These are phyloP conservation scores for Spizellomyces punctatus DNA, from an alignment of 192 early-diverging fungal species.

Conservation along the genomic window DNA sequence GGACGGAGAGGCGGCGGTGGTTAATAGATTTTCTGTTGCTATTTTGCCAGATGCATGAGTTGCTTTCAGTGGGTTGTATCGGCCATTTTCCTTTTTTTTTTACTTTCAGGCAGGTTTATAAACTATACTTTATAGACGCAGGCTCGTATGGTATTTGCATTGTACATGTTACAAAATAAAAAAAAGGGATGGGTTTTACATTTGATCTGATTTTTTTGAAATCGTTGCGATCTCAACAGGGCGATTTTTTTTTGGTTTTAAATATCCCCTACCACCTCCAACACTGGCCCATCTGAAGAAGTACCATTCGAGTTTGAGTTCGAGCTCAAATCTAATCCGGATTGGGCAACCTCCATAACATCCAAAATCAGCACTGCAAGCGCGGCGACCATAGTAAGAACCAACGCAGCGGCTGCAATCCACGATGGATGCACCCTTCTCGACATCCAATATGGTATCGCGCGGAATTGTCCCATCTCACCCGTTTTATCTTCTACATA, in stretches of 20 bases:
- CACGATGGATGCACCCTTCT: slow-evolving; percentile 31
- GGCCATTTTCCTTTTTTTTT: too few species aligned
- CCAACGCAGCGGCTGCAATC: slow-evolving; percentile 34
- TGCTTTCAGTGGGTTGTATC: too few species aligned
- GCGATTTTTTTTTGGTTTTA: background rate
- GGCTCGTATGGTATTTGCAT: too few species aligned
- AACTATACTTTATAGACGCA: too few species aligned
- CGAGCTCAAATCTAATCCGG: background rate
- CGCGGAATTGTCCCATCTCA: slow-evolving; percentile 31
- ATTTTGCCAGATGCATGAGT: too few species aligned
- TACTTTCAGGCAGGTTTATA: too few species aligned
- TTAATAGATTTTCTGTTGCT: too few species aligned
- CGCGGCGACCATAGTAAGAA: slow-evolving; percentile 39
- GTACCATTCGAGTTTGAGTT: too few species aligned
- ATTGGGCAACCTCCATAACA: slow-evolving; percentile 25
- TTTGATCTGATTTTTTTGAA: too few species aligned
- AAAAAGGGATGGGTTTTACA: background rate
- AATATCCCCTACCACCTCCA: background rate
- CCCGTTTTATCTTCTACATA: slow-evolving; percentile 23
- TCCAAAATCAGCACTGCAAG: slow-evolving; percentile 56
- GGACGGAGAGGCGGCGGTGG: background rate
- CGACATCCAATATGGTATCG: slow-evolving; percentile 38
- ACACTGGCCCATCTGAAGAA: background rate
- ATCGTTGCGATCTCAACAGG: too few species aligned
- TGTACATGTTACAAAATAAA: background rate